A percentile compares a stretch with the other conserved stretches of the same genome.
These are phyloP conservation scores for Misopates orontium DNA, from an alignment of 257 asterid genomes.

Conservation along the genomic window DNA sequence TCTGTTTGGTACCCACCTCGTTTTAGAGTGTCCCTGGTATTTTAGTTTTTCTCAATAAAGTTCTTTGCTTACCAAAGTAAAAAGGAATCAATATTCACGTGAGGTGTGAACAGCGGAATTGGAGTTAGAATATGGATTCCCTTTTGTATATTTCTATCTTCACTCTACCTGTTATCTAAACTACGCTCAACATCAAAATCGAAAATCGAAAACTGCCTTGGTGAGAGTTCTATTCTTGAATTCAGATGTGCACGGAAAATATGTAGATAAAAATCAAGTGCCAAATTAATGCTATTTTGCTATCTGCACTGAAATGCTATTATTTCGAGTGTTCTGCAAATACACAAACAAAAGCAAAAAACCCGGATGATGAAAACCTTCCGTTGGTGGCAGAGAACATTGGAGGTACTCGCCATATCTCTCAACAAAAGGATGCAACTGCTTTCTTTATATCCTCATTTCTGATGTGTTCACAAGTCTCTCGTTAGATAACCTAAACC, in stretches of 20 bases:
- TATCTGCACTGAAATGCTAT: background rate
- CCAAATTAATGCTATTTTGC: background rate
- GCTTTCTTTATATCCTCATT: constrained; percentile 76
- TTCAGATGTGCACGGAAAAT: background rate
- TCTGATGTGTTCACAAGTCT: constrained; percentile 95
- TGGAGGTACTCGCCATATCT: constrained; percentile 98
- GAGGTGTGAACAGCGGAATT: background rate
- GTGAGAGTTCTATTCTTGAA: constrained; percentile 66
- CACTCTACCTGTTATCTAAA: constrained; percentile 76
- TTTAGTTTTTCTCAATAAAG: too few species aligned
- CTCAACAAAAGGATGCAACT: constrained; percentile 80
- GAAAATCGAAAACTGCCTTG: constrained; percentile 77
- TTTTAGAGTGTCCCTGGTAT: too few species aligned
- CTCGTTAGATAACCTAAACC: constrained; percentile 78
- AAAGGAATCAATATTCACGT: background rate
- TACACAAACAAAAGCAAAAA: background rate
- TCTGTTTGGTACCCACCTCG: too few species aligned
- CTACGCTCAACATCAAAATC: constrained; percentile 84
- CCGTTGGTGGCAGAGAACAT: constrained; percentile 99
- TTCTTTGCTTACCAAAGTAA: too few species aligned
- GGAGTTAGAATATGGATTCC: background rate
- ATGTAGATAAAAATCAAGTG: background rate
- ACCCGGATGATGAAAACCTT: constrained; percentile 32
- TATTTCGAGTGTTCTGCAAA: constrained; percentile 15
- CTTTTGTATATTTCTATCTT: background rate